Evolutionary conservation across 2,329 filamentous ascomycete genomes (phyloP), one percentile per base, ranked within the genome.

Genomic region (Madurella mycetomatis): DNA sequence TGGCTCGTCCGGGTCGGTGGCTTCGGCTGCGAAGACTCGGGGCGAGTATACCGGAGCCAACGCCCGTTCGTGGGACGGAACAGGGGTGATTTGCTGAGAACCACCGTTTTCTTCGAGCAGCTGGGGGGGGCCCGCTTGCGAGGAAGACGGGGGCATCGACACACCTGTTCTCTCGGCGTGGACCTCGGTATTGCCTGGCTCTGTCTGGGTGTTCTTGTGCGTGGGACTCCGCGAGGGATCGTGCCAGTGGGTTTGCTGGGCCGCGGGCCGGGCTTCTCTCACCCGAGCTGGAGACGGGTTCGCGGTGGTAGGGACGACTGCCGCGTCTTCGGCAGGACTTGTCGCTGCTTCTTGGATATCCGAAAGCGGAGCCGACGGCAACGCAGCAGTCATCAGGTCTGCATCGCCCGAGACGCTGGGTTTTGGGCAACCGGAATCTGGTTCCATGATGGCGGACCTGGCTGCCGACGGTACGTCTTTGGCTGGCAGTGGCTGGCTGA

Each of bases 121-220:
- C 74, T 43, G 66, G 65, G 53, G 61, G 69, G 18, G 78, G 73
- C 66, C 25, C 25, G 25, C 25, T 25, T 25, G 25, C 60, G 74
- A 58, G 61, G 71, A 66, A 31, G 79, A 76, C 54, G 82, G 78
- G 40, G 84, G 82, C 79, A 87, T 85, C 60, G 81, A 86, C 57
- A 86, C 75, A 67, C 77, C 85, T 53, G 83, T 76, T 65, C 78
- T 77, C 54, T 83, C 82, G 58, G 80, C 76, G 67, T 81, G 76
- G 58, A 76, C 74, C 53, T 79, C 76, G 56, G 78, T 80, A 31
- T 79, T 80, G 59, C 81, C 80, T 34, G 84, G 76, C 64, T 87
- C 83, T 53, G 78, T 78, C 67, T 81, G 76, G 52, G 78, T 75
- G 60, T 77, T 76, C 68, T 86, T 87, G 57, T 78, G 79, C 61